Evolutionary conservation across 257 asterid genomes (phyloP).

Genomic region (Thymus quinquecostatus): DNA sequence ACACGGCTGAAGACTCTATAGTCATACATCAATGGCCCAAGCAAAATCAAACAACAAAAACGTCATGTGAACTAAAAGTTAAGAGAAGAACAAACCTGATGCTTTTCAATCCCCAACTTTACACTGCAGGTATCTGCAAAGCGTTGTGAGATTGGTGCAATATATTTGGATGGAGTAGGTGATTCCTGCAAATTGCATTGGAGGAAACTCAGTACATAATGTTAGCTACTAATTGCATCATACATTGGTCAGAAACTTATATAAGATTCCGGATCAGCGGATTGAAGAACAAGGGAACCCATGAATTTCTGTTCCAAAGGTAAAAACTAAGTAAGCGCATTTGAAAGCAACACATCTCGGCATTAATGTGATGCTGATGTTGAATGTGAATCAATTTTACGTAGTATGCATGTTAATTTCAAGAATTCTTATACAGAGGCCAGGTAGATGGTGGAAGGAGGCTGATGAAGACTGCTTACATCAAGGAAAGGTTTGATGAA

Average conservation of each 20-base stretch:
- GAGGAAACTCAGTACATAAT: conserved; percentile 32
- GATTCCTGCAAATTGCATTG: conserved; percentile 69
- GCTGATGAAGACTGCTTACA: conserved; percentile 53
- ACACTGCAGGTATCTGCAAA: conserved; percentile 83
- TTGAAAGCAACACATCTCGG: conserved; percentile 47
- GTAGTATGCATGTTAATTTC: conserved; percentile 11
- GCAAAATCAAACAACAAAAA: background rate
- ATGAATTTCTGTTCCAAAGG: conserved; percentile 66
- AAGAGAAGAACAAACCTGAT: conserved; percentile 60
- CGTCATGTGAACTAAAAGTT: conserved; percentile 21
- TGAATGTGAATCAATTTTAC: conserved; percentile 12
- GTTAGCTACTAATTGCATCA: conserved; percentile 25
- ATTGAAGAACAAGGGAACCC: conserved; percentile 64
- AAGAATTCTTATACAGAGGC: conserved; percentile 18
- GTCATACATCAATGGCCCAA: conserved; percentile 15
- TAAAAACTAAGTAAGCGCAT: conserved; percentile 10
- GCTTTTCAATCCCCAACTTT: conserved; percentile 71
- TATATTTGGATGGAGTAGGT: conserved; percentile 88
- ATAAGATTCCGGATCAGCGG: conserved; percentile 72
- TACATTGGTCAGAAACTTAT: conserved; percentile 50
- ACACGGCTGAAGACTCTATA: conserved; percentile 19
- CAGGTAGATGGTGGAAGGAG: conserved; percentile 21
- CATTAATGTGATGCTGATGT: background rate
- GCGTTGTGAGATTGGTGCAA: conserved; percentile 70
- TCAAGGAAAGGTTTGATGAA: conserved; percentile 69